phyloP scores from a whole-genome alignment of 2,329 filamentous ascomycete genomes.

The Fusarium kyushuense region DNA sequence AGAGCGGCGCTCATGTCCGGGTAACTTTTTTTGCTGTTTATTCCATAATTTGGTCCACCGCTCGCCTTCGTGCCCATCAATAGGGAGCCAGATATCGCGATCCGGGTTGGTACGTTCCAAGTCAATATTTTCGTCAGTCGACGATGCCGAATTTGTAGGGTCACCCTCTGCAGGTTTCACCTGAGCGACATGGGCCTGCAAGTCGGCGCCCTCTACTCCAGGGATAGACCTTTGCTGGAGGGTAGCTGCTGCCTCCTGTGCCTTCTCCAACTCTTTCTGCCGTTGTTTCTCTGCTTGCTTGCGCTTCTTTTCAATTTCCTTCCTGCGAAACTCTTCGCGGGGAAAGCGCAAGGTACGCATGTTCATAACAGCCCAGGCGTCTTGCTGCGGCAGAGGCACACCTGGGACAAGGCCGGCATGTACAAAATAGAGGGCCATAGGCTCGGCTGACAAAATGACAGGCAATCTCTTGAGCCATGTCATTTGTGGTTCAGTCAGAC shows the following conservation, averaged over 20 bases:
- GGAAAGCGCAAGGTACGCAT: slow-evolving; percentile 83
- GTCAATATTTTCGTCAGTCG: background rate
- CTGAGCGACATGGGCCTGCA: slow-evolving; percentile 13
- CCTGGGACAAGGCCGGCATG: slow-evolving; percentile 89
- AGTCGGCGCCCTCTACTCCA: background rate
- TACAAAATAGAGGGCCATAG: slow-evolving; percentile 75
- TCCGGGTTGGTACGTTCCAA: slow-evolving; percentile 43
- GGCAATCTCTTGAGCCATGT: slow-evolving; percentile 78
- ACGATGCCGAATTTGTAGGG: background rate
- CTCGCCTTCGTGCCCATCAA: slow-evolving; percentile 64
- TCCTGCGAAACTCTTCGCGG: slow-evolving; percentile 55
- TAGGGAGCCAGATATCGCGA: slow-evolving; percentile 52
- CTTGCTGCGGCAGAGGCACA: slow-evolving; percentile 74
- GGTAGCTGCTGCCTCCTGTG: slow-evolving; percentile 23
- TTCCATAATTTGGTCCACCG: slow-evolving; percentile 77
- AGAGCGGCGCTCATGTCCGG: slow-evolving; percentile 62
- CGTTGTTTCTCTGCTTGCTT: slow-evolving; percentile 41
- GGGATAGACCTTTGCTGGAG: slow-evolving; percentile 17
- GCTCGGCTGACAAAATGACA: slow-evolving; percentile 81
- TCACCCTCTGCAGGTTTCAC: slow-evolving; percentile 13
- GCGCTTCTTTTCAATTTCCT: slow-evolving; percentile 47
- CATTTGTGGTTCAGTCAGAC: slow-evolving; percentile 68
- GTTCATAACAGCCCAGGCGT: slow-evolving; percentile 89
- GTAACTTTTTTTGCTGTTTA: slow-evolving; percentile 57
- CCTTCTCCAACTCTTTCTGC: slow-evolving; percentile 33